Evolutionary conservation across 1,284 basidiomycete species (phyloP).

Genomic region (Pulveroboletus ridleyi): DNA sequence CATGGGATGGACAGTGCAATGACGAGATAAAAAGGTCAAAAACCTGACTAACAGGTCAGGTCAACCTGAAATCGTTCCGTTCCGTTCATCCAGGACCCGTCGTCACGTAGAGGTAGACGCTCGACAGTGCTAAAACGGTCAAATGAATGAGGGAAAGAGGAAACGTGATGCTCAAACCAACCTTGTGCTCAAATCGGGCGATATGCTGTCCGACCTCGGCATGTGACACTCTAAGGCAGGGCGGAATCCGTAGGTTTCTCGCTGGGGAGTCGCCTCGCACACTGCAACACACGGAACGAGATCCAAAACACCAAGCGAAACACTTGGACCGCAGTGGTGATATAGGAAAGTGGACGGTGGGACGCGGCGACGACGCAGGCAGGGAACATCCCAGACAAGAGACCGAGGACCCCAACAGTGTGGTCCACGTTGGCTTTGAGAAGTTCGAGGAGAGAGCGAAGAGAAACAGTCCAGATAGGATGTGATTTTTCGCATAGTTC

Average conservation of each 20-base stretch:
- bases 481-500: constrained; percentile 48
- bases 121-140: constrained; percentile 25
- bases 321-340: constrained; percentile 1
- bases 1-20: constrained; percentile 46
- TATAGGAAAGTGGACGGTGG: not conserved
- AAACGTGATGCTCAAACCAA: constrained; percentile 18
- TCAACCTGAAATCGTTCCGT: constrained; percentile 63
- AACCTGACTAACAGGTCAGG: constrained; percentile 57
- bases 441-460: constrained; percentile 44
- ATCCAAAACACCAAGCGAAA: constrained; percentile 62
- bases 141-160: constrained; percentile 15
- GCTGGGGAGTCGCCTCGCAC: constrained; percentile 37
- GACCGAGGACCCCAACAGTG: constrained; percentile 54
- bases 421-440: constrained; percentile 42
- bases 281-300: constrained; percentile 55
- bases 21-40: constrained; percentile 40
- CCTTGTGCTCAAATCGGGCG: constrained; percentile 43
- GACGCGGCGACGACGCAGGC: constrained; percentile 47
- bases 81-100: constrained; percentile 52
- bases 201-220: constrained; percentile 45
- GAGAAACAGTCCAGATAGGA: constrained; percentile 55
- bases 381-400: constrained; percentile 67
- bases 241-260: constrained; percentile 31
- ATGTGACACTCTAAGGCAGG: constrained; percentile 59
- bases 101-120: constrained; percentile 51